Evolutionary conservation across 2,329 filamentous ascomycete genomes (phyloP).

Genomic region (Trichoderma harzianum): DNA sequence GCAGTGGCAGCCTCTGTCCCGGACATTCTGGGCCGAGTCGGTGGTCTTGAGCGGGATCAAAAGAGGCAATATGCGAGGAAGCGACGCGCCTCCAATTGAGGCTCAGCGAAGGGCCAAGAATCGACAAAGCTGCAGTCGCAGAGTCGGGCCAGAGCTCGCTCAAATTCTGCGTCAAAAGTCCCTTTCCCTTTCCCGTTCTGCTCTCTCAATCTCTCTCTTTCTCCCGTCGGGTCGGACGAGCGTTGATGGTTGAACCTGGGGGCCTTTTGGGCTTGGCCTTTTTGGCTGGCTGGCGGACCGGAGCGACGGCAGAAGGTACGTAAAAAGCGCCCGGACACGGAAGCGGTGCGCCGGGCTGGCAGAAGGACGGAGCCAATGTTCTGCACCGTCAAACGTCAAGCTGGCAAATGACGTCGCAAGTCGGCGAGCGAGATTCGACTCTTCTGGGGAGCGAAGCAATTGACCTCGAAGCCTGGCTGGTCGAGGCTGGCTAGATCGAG

Average conservation of each 20-base stretch:
- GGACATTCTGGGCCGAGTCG: constrained; percentile 29
- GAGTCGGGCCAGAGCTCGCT: neutral
- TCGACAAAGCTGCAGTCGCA: neutral
- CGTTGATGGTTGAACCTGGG: neutral
- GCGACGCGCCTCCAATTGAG: constrained; percentile 19
- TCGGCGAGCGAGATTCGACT: neutral
- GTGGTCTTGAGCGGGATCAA: neutral
- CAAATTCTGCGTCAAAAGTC: neutral
- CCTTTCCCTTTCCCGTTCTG: neutral
- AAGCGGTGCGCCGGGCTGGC: constrained; percentile 1
- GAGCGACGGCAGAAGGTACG: neutral
- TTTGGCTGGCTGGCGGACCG: neutral
- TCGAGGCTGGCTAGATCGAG: constrained; percentile 16
- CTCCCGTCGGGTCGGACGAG: neutral
- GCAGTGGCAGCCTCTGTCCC: constrained; percentile 33
- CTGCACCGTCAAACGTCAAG: neutral
- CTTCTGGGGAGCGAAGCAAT: constrained; percentile 4
- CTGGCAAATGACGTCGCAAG: neutral
- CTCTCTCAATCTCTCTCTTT: neutral
- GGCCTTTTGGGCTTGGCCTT: neutral
- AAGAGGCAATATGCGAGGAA: neutral
- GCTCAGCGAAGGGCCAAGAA: constrained; percentile 1
- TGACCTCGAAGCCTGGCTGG: constrained; percentile 12
- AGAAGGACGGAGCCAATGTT: neutral
- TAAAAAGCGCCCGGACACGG: constrained; percentile 1